Percentiles rank a stretch among this genome's conserved stretches.
Evolutionary conservation across 1,284 basidiomycete species (phyloP).

Genomic region (Pascua sp.): DNA sequence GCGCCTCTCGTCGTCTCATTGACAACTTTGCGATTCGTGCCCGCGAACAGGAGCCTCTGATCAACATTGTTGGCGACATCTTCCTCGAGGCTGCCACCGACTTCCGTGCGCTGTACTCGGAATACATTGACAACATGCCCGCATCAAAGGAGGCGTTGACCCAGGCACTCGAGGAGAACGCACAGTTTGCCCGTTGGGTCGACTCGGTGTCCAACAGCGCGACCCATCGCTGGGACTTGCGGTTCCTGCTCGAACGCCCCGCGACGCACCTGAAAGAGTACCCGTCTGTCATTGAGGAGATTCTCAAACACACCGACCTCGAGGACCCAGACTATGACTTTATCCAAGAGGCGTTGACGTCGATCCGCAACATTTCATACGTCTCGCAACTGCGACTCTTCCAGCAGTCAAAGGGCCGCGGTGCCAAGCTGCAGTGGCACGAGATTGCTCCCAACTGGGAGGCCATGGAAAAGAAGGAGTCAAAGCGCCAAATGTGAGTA

Average conservation of each 20-base stretch:
- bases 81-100: conserved; percentile 83
- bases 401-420: conserved; percentile 78
- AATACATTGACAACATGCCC: conserved; percentile 80
- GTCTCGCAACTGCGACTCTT: conserved; percentile 77
- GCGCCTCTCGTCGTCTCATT: conserved; percentile 74
- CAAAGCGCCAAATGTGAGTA: conserved; percentile 76
- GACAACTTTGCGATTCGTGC: conserved; percentile 84
- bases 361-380: conserved; percentile 71
- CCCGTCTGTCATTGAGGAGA: conserved; percentile 78
- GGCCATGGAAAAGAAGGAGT: conserved; percentile 67
- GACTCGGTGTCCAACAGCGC: conserved; percentile 67
- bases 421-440: conserved; percentile 79
- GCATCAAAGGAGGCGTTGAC: conserved; percentile 79
- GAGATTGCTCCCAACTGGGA: conserved; percentile 67
- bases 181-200: conserved; percentile 78
- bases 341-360: conserved; percentile 66
- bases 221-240: conserved; percentile 75
- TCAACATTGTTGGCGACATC: conserved; percentile 83
- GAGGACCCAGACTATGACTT: conserved; percentile 78
- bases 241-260: conserved; percentile 80
- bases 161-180: conserved; percentile 76
- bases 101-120: conserved; percentile 79
- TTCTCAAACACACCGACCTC: conserved; percentile 70
- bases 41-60: conserved; percentile 77
- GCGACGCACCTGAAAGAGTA: conserved; percentile 87